Evolutionary conservation across 2,329 filamentous ascomycete genomes (phyloP), one percentile per base, ranked within the genome.

Genomic region (Epichloe bromicola): DNA sequence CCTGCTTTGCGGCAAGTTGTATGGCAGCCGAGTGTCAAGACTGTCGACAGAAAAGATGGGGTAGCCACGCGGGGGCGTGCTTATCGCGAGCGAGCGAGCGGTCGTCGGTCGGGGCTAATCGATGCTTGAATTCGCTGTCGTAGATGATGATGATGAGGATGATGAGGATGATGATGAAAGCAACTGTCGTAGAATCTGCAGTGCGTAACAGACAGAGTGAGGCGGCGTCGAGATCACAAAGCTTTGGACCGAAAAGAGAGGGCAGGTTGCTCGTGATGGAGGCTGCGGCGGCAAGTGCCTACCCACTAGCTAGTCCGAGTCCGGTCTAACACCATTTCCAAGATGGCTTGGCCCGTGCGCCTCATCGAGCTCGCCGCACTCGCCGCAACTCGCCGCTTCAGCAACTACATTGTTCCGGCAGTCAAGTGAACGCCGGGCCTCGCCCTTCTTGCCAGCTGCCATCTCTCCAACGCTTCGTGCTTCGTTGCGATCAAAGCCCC

Each of bases 401-500:
- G 52, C 48, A 46, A 50, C 53, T 55, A 57, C 52, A 49, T 60
- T 61, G 51, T 58, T 61, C 59, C 59, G 59, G 52, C 33, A 39
- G 17, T 39, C 39, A 46, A 49, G 23, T 50, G 34, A 38, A 42
- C 34, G 41, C 11, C 37, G 7, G n/a, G 17, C n/a, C 48, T n/a
- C 23, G 26, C 15, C 19, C n/a, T n/a, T 23, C n/a, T 26, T 40
- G 7, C 37, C 11, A 19, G 26, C 30, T 30, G 37, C 37, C 1
- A 39, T 23, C 11, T 15, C 15, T 11, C 45, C 41, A 34, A 40
- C 42, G 41, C 48, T 45, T 8, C 23, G 23, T 50, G 41, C 48
- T 45, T 50, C 48, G 39, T 40, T 26, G 26, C 48, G 20, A 53
- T 26, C 46, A 51, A 51, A 39, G 19, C 34, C 34, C 30, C 20